Conservation (phyloP, 2,329 filamentous ascomycete species). For the Colletotrichum tofieldiae region DNA sequence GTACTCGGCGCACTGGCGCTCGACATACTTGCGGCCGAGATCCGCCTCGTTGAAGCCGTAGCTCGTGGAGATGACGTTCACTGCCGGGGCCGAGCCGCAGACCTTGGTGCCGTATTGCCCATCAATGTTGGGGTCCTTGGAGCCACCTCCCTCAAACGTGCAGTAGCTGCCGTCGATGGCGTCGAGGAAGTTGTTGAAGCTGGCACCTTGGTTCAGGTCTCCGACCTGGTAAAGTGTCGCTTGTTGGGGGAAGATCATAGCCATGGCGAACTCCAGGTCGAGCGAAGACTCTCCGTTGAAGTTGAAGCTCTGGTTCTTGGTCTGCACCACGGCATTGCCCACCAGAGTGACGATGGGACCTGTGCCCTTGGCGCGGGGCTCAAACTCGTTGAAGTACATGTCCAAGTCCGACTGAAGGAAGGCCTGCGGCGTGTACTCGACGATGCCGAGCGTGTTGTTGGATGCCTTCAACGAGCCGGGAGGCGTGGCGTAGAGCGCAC, state of each 20-base stretch:
- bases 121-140: conserved; percentile 53
- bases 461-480: conserved; percentile 51
- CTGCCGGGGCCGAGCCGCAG: conserved; percentile 61
- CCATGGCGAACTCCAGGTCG: conserved; percentile 69
- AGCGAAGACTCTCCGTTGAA: conserved; percentile 65
- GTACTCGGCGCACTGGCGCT: conserved; percentile 69
- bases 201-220: conserved; percentile 55
- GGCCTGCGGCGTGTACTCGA: conserved; percentile 66
- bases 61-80: conserved; percentile 70
- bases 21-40: conserved; percentile 63
- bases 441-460: conserved; percentile 66
- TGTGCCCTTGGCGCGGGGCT: conserved; percentile 59
- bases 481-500: conserved; percentile 63
- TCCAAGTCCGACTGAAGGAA: conserved; percentile 67
- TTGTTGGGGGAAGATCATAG: conserved; percentile 67
- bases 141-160: conserved; percentile 57
- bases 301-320: conserved; percentile 39
- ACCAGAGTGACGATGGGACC: conserved; percentile 63
- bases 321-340: conserved; percentile 63
- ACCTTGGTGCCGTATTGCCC: conserved; percentile 58
- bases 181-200: conserved; percentile 61
- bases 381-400: conserved; percentile 62
- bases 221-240: conserved; percentile 64
- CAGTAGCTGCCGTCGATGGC: conserved; percentile 64
- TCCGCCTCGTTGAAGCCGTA: conserved; percentile 70